Conservation (phyloP, 192 early-diverging fungal species). For the Backusella westeae region DNA sequence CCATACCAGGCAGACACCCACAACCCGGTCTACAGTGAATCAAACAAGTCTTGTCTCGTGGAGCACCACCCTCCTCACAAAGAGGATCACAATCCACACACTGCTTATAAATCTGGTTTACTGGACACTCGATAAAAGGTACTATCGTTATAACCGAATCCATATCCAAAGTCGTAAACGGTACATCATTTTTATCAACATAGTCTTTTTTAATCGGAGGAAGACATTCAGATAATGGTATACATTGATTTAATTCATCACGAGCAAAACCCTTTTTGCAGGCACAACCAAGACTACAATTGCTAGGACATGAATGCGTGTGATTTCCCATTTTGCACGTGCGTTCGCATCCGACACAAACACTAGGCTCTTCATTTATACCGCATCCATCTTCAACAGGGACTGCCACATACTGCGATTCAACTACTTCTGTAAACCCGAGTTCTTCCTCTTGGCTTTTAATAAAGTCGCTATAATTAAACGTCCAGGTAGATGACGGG, state of each 20-base stretch:
- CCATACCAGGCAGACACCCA: not conserved
- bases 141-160: not conserved
- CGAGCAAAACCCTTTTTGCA: not conserved
- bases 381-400: not conserved
- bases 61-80: not conserved
- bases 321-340: not conserved
- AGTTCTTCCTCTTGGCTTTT: not conserved
- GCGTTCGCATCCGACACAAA: not conserved
- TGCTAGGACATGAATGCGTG: not conserved
- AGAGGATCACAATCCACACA: not conserved
- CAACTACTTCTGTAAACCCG: not conserved
- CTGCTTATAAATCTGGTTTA: not conserved
- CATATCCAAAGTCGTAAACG: not conserved
- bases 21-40: not conserved
- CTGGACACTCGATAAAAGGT: not conserved
- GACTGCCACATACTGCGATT: not conserved
- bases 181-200: not conserved
- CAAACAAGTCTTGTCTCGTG: not conserved
- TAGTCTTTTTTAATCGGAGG: not conserved
- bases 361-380: not conserved
- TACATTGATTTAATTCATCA: not conserved
- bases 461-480: not conserved
- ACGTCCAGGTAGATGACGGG: not conserved
- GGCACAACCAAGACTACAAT: not conserved
- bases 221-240: not conserved